Base-by-base conservation (phyloP, 331 rosid genomes). In the Telfairia occidentalis region DNA sequence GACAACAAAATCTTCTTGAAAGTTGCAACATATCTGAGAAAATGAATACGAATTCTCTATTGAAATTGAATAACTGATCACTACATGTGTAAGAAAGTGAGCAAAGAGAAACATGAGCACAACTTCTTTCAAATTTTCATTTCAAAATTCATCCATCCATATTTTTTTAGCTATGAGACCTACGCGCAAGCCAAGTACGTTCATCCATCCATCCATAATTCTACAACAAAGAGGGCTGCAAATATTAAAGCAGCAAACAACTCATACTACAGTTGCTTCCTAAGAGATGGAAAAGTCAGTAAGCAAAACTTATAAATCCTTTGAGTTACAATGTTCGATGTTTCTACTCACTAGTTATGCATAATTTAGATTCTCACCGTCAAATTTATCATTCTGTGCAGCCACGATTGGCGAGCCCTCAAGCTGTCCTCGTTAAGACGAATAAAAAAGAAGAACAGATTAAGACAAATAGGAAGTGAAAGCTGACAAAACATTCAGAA, bases 331-430 rank as follows among this genome's bases (percentile, higher is more conserved):
- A n/a, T 38, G 30, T 29, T 45, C 12, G 28, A 50, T 19, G 57
- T 76, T 63, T 76, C 35, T 48, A 42, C 10, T 29, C 64, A 52
- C 15, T 45, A 64, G 19, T 32, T 49, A 73, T 40, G 81, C 35
- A 34, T 64, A 32, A 21, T 28, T 61, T 38, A 53, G 73, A 21
- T 75, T n/a, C 89, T 86, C 77, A 91, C 97, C 97, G 34, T 89
- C 90, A 77, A 94, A 94, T 78, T 94, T 94, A 79, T 89, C 96
- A 53, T 94, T 94, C 86, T 94, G 98, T 8, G 92, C 88, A 52
- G 87, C 96, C 29, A 92, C 90, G 7, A 88, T 83, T 0, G 97
- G 96, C 5, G 98, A 94, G 10, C 97, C 98, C 80, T 94, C 96
- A 0, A 94, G 95, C 97, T 93, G 89, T 61, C 35, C 63, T 49